Evolutionary conservation across 2,329 filamentous ascomycete genomes (phyloP), one percentile per base, ranked within the genome.

Genomic region (Colletotrichum caudatum): DNA sequence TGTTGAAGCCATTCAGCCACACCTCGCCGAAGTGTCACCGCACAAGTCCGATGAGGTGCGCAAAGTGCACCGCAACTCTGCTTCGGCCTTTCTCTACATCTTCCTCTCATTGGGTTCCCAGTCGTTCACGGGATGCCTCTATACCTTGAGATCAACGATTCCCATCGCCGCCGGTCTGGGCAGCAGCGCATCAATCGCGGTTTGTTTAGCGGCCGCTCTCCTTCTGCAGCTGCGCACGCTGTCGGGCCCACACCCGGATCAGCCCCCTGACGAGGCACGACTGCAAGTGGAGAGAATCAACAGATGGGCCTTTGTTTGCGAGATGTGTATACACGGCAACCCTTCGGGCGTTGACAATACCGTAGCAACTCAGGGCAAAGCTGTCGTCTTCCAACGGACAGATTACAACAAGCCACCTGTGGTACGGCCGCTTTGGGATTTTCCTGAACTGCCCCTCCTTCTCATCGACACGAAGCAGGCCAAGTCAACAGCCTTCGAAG

Each of bases 341-440:
- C 96, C 96, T 0, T 97, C 94, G 0, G 96, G 96, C 0, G 94
- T 99, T 54, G 96, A 99, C 82, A 99, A 99, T 81, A 99, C 96
- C 3, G 95, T 99, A 37, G 89, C 95, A 16, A 93, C 95, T 16
- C 93, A 97, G 77, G 96, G 96, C 69, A 98, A 97, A 82, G 96
- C 95, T 0, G 94, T 99, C 1, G 86, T 98, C 3, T 99, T 97
- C 83, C 92, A 95, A 77, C 89, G 95, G 64, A 88, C 85, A 62
- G 92, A 97, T 79, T 94, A 95, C 80, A 85, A 85, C 69, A 92
- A 92, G 78, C 93, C 95, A 3, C 94, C 95, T 0, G 84, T 84
- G 0, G 94, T 98, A 5, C 88, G 87, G 14, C 89, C 94, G 1
- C 82, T 99, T 1, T 93, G 92, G 84, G 90, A 93, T 76, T 98